Evolutionary conservation across 192 early-diverging fungal genomes (phyloP).

Genomic region (Coemansia sp.): DNA sequence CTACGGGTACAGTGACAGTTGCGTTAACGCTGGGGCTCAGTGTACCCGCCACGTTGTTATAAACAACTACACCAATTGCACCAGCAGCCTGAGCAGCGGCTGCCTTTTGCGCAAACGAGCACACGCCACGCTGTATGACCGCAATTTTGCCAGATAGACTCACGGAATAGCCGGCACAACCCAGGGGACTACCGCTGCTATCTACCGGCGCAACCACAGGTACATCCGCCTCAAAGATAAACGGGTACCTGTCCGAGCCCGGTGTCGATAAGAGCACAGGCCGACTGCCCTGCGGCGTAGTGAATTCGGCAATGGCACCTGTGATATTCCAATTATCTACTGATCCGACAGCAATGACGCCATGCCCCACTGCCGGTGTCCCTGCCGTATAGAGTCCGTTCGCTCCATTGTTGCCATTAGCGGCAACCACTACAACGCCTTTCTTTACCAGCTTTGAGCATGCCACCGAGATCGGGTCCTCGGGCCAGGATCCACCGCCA

Average conservation of each 20-base stretch:
- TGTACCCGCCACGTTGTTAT: slow-evolving; percentile 51
- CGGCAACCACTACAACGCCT: slow-evolving; percentile 66
- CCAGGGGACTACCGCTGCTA: slow-evolving; percentile 12
- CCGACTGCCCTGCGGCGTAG: slow-evolving; percentile 10
- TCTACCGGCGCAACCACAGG: slow-evolving; percentile 19
- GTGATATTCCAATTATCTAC: slow-evolving; percentile 59
- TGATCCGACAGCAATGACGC: slow-evolving; percentile 66
- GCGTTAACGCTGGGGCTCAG: slow-evolving; percentile 26
- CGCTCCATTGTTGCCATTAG: slow-evolving; percentile 79
- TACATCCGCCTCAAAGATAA: slow-evolving; percentile 18
- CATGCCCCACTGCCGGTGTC: slow-evolving; percentile 56
- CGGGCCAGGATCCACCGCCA: slow-evolving; percentile 62
- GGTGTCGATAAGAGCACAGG: slow-evolving; percentile 10
- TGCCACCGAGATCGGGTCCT: slow-evolving; percentile 57
- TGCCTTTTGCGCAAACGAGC: slow-evolving; percentile 56
- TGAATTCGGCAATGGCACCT: slow-evolving; percentile 24
- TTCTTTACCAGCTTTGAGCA: slow-evolving; percentile 48
- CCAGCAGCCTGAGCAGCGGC: slow-evolving; percentile 54
- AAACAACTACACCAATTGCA: slow-evolving; percentile 56
- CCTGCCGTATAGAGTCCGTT: slow-evolving; percentile 61
- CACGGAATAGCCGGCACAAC: slow-evolving; percentile 18
- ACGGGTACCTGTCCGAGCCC: slow-evolving; percentile 14
- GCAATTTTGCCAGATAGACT: slow-evolving; percentile 49
- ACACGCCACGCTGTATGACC: slow-evolving; percentile 54
- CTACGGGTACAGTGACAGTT: slow-evolving; percentile 44